phyloP scores from a whole-genome alignment of 1,284 basidiomycete genomes.

The Ganoderma multipileum region DNA sequence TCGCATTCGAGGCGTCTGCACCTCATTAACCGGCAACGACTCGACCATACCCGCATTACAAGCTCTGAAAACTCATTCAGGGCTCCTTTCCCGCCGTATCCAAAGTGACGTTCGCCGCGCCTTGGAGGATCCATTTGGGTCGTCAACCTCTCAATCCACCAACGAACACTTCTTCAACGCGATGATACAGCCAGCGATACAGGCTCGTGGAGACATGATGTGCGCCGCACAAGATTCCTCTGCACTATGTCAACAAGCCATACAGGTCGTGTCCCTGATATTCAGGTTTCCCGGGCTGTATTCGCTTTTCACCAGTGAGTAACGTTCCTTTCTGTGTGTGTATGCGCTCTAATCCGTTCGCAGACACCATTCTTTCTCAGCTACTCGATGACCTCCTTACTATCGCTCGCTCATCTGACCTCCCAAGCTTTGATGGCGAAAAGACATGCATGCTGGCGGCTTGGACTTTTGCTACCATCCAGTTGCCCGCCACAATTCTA shows the following conservation, averaged over 20 bases:
- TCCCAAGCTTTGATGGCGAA: constrained; percentile 49
- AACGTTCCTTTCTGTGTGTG: constrained; percentile 5
- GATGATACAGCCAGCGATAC: constrained; percentile 14
- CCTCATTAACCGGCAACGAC: constrained; percentile 30
- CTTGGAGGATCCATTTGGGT: constrained; percentile 45
- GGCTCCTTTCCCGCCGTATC: constrained; percentile 47
- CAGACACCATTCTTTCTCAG: constrained; percentile 49
- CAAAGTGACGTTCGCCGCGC: constrained; percentile 55
- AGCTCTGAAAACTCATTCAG: constrained; percentile 38
- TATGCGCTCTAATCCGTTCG: constrained; percentile 12
- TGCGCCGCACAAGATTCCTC: constrained; percentile 49
- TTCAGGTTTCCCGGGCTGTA: constrained; percentile 52
- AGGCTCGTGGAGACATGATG: constrained; percentile 43
- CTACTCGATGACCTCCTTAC: constrained; percentile 49
- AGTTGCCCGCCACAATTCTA: constrained; percentile 49
- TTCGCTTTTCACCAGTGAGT: constrained; percentile 55
- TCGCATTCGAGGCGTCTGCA: constrained; percentile 48
- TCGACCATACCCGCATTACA: constrained; percentile 40
- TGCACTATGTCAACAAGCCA: constrained; percentile 55
- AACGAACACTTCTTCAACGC: constrained; percentile 24
- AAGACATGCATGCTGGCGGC: constrained; percentile 56
- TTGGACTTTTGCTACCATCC: constrained; percentile 56
- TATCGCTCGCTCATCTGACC: constrained; percentile 39
- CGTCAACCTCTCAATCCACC: constrained; percentile 10
- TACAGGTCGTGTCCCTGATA: constrained; percentile 56